Percentiles rank a stretch among this genome's conserved stretches.
These are phyloP conservation scores for Ophiostoma australiae DNA, from an alignment of 2,329 filamentous ascomycete genomes.

Conservation along the genomic window DNA sequence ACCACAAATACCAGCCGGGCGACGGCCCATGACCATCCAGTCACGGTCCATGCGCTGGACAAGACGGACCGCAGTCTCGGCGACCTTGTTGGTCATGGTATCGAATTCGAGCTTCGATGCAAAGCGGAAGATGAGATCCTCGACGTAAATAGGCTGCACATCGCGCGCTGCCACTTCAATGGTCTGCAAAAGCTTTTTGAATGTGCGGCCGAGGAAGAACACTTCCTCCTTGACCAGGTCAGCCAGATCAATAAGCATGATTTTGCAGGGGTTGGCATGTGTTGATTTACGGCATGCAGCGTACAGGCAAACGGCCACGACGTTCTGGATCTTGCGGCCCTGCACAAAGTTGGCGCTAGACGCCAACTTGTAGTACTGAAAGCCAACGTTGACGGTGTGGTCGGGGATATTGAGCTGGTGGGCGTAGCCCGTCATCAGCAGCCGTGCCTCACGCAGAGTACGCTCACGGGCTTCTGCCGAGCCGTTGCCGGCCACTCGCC, in stretches of 20 bases:
- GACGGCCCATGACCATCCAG: constrained; percentile 93
- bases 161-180: constrained; percentile 54
- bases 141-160: constrained; percentile 68
- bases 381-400: constrained; percentile 58
- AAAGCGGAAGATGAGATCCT: constrained; percentile 88
- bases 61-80: constrained; percentile 79
- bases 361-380: constrained; percentile 71
- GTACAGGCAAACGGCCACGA: constrained; percentile 88
- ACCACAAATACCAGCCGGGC: constrained; percentile 89
- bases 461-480: constrained; percentile 55
- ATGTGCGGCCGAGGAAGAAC: constrained; percentile 83
- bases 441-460: constrained; percentile 54
- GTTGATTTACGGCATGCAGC: constrained; percentile 73
- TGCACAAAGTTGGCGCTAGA: constrained; percentile 73
- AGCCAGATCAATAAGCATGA: constrained; percentile 94
- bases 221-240: constrained; percentile 81
- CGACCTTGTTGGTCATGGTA: constrained; percentile 73
- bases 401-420: constrained; percentile 57
- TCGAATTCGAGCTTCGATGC: constrained; percentile 89
- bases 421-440: constrained; percentile 59
- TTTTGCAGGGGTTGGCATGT: constrained; percentile 58
- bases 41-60: constrained; percentile 91
- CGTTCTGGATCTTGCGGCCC: constrained; percentile 77
- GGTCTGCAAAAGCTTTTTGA: constrained; percentile 71
- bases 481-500: constrained; percentile 50